Evolutionary conservation across 2,329 filamentous ascomycete genomes (phyloP).

Genomic region (Dactylellina drechsleri): DNA sequence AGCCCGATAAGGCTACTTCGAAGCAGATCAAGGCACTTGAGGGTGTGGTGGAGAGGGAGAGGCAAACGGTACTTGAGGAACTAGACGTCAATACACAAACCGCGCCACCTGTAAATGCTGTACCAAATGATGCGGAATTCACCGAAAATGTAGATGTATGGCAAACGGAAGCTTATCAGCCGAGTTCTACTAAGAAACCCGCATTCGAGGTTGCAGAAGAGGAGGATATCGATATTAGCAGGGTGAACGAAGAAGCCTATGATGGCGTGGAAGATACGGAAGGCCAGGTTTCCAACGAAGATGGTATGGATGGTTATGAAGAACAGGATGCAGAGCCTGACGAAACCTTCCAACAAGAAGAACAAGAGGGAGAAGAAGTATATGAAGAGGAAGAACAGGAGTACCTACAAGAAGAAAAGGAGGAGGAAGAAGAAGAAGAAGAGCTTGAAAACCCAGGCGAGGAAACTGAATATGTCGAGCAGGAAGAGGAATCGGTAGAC

Average conservation of each 20-base stretch:
- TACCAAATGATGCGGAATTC: constrained; percentile 64
- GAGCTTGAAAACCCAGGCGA: background rate
- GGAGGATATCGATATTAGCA: constrained; percentile 7
- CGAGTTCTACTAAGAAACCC: constrained; percentile 56
- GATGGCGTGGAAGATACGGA: constrained; percentile 51
- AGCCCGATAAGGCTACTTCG: constrained; percentile 77
- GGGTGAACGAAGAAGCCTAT: constrained; percentile 8
- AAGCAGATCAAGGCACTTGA: constrained; percentile 66
- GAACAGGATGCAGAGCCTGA: constrained; percentile 60
- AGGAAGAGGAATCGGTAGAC: constrained; percentile 30
- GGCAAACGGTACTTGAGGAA: constrained; percentile 74
- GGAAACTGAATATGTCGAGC: background rate
- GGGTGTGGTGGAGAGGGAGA: constrained; percentile 69
- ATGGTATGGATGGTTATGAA: constrained; percentile 19
- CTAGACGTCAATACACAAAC: constrained; percentile 57
- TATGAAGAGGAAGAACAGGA: constrained; percentile 43
- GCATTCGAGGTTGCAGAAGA: background rate
- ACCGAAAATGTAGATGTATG: constrained; percentile 68
- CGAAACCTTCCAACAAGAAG: constrained; percentile 32
- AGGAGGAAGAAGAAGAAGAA: constrained; percentile 27
- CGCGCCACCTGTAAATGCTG: constrained; percentile 19
- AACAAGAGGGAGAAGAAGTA: constrained; percentile 19
- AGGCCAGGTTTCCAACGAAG: constrained; percentile 58
- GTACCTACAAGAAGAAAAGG: constrained; percentile 56
- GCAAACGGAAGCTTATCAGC: constrained; percentile 60